Evolutionary conservation across 371 early-diverging fungal species (phyloP).

Genomic region (Mortierella sp.): DNA sequence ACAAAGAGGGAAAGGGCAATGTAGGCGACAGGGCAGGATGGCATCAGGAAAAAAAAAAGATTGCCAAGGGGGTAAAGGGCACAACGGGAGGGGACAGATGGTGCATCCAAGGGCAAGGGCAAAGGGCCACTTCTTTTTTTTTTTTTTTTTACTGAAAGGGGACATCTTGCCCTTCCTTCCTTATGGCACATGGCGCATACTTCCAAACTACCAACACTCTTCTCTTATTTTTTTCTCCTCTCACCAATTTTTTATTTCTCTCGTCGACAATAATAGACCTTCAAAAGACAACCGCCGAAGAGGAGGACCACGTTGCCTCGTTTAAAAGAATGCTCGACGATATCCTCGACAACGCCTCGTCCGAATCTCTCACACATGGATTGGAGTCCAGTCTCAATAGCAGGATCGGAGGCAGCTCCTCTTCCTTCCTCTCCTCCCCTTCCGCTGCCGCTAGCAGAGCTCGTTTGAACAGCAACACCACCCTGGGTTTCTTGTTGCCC

Average conservation of each 20-base stretch:
- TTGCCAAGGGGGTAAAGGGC: conserved; percentile 2
- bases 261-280: conserved; percentile 10
- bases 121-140: neutral
- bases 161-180: neutral
- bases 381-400: conserved; percentile 45
- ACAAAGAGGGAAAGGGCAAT: neutral
- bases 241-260: neutral
- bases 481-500: conserved; percentile 49
- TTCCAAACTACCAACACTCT: neutral
- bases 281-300: conserved; percentile 23
- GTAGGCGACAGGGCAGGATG: conserved; percentile 8
- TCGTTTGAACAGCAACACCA: conserved; percentile 51
- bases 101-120: conserved; percentile 9
- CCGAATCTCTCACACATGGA: conserved; percentile 50
- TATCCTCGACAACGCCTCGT: conserved; percentile 53
- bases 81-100: neutral
- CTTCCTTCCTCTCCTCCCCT: conserved; percentile 33
- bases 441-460: conserved; percentile 47
- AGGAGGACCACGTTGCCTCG: conserved; percentile 57
- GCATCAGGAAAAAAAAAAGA: conserved; percentile 2
- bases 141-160: neutral
- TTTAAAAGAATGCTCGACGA: conserved; percentile 58
- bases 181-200: neutral
- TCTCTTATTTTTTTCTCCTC: neutral
- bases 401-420: conserved; percentile 30